phyloP scores from a whole-genome alignment of 2,329 filamentous ascomycete genomes.

The Aspergillus ochraceus region DNA sequence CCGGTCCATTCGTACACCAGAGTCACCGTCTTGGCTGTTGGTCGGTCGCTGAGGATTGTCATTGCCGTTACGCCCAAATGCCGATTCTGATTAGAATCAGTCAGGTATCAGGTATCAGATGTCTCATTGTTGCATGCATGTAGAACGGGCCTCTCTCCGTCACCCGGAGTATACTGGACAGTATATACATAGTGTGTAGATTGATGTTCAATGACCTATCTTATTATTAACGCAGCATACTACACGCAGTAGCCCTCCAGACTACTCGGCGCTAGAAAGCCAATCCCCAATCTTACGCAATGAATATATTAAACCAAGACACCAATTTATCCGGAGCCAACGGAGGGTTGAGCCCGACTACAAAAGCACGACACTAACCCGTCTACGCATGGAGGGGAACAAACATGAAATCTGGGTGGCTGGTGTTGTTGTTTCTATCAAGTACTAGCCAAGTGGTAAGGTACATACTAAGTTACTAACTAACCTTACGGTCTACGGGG shows the following conservation, averaged over 20 bases:
- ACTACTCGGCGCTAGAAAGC: neutral
- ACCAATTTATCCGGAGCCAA: constrained; percentile 9
- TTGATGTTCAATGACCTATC: too few species aligned
- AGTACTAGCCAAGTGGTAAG: too few species aligned
- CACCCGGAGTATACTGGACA: too few species aligned
- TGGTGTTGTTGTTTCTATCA: too few species aligned
- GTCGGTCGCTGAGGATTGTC: neutral
- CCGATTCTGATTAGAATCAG: neutral
- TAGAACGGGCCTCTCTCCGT: too few species aligned
- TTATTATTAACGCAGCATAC: too few species aligned
- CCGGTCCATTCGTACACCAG: neutral
- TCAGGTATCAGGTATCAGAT: too few species aligned
- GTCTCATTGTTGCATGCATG: too few species aligned
- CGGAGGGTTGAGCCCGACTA: neutral
- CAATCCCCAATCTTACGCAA: constrained; percentile 5
- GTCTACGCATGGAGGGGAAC: constrained; percentile 1
- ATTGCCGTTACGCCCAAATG: constrained; percentile 3
- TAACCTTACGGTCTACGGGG: too few species aligned
- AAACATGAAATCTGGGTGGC: neutral
- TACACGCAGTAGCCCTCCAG: too few species aligned
- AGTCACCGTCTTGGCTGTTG: neutral
- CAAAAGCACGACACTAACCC: constrained; percentile 7
- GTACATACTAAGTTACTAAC: too few species aligned
- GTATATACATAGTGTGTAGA: too few species aligned
- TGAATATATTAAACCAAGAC: constrained; percentile 9